phyloP scores from a whole-genome alignment of 352 stramenopile genomes.

The Phytopythium chamaehyphon region DNA sequence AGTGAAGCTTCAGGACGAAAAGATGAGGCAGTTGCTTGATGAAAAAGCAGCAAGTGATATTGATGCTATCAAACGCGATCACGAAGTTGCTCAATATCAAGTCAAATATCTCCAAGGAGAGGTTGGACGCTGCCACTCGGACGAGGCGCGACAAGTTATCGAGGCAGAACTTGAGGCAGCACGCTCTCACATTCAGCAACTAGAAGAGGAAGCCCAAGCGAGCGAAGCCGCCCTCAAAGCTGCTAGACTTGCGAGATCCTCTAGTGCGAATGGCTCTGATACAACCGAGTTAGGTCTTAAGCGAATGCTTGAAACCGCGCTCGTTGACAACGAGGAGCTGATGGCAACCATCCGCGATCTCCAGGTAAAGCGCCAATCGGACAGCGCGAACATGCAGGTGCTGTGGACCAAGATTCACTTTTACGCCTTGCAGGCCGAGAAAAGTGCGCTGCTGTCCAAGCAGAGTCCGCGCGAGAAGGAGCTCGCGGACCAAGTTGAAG shows the following conservation, averaged over 20 bases:
- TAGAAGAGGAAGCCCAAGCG: conserved; percentile 27
- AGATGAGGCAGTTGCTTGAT: conserved; percentile 14
- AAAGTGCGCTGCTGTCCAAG: conserved; percentile 7
- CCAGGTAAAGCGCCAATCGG: conserved; percentile 48
- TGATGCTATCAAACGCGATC: conserved; percentile 18
- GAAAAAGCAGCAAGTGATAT: conserved; percentile 22
- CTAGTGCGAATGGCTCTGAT: background rate
- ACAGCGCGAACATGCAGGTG: conserved; percentile 29
- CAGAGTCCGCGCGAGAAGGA: conserved; percentile 15
- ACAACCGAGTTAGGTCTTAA: conserved; percentile 28
- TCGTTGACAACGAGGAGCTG: conserved; percentile 59
- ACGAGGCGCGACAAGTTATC: conserved; percentile 25
- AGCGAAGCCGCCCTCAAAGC: background rate
- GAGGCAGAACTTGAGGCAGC: conserved; percentile 23
- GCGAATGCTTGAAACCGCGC: conserved; percentile 39
- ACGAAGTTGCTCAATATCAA: conserved; percentile 17
- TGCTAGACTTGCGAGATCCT: background rate
- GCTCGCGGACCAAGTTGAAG: conserved; percentile 33
- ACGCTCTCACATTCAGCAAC: conserved; percentile 34
- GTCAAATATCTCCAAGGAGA: conserved; percentile 21
- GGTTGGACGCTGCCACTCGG: conserved; percentile 11
- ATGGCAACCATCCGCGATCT: conserved; percentile 58
- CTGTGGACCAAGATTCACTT: conserved; percentile 24
- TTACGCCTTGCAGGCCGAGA: conserved; percentile 12
- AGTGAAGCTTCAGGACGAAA: conserved; percentile 15